phyloP scores from a whole-genome alignment of 257 asterid genomes.

The Solanum commersonii region DNA sequence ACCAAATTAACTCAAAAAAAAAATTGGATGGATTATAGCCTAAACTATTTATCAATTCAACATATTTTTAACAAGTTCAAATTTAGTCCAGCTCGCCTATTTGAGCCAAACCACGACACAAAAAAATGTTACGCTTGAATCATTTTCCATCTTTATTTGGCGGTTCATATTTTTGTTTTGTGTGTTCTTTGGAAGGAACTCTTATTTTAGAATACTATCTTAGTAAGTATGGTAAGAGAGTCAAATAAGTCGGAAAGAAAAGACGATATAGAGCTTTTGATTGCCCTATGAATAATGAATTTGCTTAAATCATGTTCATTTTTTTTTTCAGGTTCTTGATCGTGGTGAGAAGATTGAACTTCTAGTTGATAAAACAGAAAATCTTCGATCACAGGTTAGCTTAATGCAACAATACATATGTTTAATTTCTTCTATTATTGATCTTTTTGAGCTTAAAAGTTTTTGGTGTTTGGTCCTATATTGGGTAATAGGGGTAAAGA shows the following conservation, averaged over 20 bases:
- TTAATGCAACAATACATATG: not conserved
- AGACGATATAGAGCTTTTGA: not conserved
- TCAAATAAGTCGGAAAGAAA: not conserved
- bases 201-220: not conserved
- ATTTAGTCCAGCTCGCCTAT: no score
- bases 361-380: slow-evolving; percentile 38
- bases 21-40: no score
- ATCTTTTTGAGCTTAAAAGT: not conserved
- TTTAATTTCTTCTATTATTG: not conserved
- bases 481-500: not conserved
- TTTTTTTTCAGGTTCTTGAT: slow-evolving; percentile 32
- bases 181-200: not conserved
- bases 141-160: no score
- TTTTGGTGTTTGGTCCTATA: not conserved
- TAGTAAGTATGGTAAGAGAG: not conserved
- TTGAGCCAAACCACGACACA: no score
- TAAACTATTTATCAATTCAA: not conserved
- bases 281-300: not conserved
- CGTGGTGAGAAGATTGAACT: slow-evolving; percentile 44
- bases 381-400: slow-evolving; percentile 44
- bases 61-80: no score
- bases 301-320: not conserved
- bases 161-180: not conserved
- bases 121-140: not conserved
- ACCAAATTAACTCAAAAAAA: no score